phyloP scores from a whole-genome alignment of 345 rosid species.

The Euphorbia tirucalli region DNA sequence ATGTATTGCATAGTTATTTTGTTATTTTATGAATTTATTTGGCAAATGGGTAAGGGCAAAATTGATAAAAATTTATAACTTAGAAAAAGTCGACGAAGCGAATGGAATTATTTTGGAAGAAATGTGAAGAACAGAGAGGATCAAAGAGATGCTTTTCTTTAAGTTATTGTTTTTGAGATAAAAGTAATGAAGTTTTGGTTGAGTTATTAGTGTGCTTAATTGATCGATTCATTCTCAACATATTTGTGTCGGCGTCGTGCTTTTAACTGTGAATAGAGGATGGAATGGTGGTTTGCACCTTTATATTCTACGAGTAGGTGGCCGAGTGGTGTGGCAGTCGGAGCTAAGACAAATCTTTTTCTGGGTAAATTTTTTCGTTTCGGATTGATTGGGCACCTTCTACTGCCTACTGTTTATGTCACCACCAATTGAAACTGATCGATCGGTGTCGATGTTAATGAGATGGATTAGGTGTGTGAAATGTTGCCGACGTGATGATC shows the following conservation, averaged over 20 bases:
- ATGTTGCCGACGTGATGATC: too few species aligned
- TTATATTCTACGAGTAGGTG: background rate
- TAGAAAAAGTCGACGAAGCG: too few species aligned
- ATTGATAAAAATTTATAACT: too few species aligned
- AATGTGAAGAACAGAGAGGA: constrained; percentile 41
- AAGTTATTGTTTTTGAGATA: background rate
- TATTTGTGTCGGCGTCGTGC: background rate
- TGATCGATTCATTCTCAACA: constrained; percentile 17
- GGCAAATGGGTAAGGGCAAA: background rate
- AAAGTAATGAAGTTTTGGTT: background rate
- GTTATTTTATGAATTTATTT: too few species aligned
- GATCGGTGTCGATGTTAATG: too few species aligned
- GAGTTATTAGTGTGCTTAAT: background rate
- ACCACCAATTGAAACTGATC: too few species aligned
- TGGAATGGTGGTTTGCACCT: background rate
- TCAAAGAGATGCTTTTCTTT: background rate
- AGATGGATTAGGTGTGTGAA: too few species aligned
- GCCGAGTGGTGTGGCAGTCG: background rate
- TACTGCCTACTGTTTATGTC: too few species aligned
- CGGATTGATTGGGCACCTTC: too few species aligned
- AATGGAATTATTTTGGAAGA: too few species aligned
- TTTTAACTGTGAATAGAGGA: background rate
- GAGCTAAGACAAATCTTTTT: background rate
- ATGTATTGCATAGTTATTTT: too few species aligned
- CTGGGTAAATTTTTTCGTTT: too few species aligned